Conservation (phyloP, 2,329 filamentous ascomycete genomes). For the Colletotrichum abscissum region DNA sequence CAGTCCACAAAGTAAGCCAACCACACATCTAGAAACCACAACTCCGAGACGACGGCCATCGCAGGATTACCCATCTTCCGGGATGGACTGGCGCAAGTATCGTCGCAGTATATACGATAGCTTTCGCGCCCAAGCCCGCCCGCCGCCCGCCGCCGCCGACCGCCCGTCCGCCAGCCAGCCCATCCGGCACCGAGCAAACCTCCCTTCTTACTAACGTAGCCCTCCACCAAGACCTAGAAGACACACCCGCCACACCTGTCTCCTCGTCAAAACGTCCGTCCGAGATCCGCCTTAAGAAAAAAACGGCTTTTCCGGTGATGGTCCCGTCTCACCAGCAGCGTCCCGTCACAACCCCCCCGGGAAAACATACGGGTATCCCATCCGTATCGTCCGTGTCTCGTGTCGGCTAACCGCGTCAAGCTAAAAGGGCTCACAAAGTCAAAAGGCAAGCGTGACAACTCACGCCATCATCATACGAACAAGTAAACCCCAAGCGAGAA, state of each 20-base stretch:
- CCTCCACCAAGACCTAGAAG: not conserved
- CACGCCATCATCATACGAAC: not conserved
- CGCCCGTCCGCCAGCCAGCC: too few species aligned
- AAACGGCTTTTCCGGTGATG: not conserved
- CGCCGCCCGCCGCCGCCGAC: too few species aligned
- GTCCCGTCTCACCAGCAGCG: constrained; percentile 5
- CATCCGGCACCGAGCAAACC: not conserved
- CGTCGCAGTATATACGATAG: not conserved
- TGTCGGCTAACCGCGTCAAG: not conserved
- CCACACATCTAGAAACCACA: not conserved
- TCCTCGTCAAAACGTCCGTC: not conserved
- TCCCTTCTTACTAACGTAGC: not conserved
- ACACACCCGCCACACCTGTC: not conserved
- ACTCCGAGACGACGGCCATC: not conserved
- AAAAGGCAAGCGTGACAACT: not conserved
- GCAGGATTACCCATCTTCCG: not conserved
- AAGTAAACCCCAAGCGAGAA: not conserved
- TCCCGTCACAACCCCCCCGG: not conserved
- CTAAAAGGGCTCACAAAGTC: not conserved
- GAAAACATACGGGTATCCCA: not conserved
- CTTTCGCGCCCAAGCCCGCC: not conserved
- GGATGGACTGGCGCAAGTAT: not conserved
- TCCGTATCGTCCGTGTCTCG: not conserved
- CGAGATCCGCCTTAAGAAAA: not conserved
- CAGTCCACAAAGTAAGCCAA: not conserved